Evolutionary conservation across 495 filamentous ascomycete genomes (phyloP).

Genomic region (Neurospora sp.): DNA sequence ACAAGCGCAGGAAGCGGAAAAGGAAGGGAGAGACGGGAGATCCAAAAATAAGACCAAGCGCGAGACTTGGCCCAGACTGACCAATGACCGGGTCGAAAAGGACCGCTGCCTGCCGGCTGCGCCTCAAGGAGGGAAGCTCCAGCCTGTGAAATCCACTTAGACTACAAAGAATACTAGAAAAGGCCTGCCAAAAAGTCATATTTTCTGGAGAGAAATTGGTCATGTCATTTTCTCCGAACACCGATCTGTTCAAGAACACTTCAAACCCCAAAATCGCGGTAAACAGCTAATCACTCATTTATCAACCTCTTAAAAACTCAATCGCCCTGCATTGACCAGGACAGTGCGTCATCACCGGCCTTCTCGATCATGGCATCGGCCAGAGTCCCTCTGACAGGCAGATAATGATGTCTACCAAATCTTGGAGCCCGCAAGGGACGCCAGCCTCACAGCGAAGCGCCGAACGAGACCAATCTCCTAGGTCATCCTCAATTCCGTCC

Average conservation of each 20-base stretch:
- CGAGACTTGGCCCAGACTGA: not conserved
- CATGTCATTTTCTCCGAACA: not conserved
- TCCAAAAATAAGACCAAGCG: not conserved
- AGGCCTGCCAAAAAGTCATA: not conserved
- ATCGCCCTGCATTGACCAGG: not conserved
- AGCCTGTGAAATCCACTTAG: not conserved
- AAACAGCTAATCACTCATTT: not conserved
- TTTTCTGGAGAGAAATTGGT: not conserved
- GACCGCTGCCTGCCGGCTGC: not conserved
- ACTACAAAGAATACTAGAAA: not conserved
- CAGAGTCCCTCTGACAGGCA: not conserved
- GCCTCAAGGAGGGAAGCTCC: not conserved
- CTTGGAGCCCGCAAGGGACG: not conserved
- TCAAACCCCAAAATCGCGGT: not conserved
- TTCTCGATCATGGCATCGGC: not conserved
- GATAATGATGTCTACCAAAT: not conserved
- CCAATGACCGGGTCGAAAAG: not conserved
- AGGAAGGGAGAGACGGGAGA: not conserved
- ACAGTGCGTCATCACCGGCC: not conserved
- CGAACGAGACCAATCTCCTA: not conserved
- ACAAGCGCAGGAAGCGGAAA: not conserved
- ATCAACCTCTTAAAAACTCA: not conserved
- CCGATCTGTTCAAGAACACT: not conserved
- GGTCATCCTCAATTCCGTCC: not conserved
- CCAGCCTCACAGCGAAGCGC: not conserved